phyloP scores from a whole-genome alignment of 345 rosid genomes.

The Turnera subulata region DNA sequence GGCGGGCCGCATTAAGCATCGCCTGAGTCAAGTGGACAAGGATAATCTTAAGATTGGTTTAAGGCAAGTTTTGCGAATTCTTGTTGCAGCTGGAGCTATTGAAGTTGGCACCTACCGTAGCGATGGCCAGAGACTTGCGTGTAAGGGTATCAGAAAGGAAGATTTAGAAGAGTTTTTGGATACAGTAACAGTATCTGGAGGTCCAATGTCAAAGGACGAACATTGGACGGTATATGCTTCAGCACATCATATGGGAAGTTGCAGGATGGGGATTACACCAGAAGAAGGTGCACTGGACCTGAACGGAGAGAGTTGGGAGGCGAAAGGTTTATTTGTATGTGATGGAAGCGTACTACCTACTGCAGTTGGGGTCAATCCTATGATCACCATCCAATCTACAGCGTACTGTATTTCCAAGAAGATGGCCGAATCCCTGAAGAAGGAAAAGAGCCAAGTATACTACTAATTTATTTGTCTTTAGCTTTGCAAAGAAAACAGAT shows the following conservation, averaged over 20 bases:
- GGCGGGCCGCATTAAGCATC: slow-evolving; percentile 40
- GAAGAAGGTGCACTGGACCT: slow-evolving; percentile 58
- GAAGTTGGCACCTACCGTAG: slow-evolving; percentile 72
- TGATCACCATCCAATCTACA: slow-evolving; percentile 66
- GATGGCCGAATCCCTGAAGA: slow-evolving; percentile 36
- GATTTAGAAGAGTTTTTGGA: slow-evolving; percentile 51
- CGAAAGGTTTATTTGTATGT: slow-evolving; percentile 47
- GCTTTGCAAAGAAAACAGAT: too few species aligned
- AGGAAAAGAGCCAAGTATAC: not conserved
- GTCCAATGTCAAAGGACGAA: slow-evolving; percentile 39
- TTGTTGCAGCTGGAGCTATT: slow-evolving; percentile 71
- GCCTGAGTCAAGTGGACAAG: slow-evolving; percentile 35
- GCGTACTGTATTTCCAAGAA: slow-evolving; percentile 55
- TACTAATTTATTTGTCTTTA: too few species aligned
- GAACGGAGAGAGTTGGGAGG: slow-evolving; percentile 62
- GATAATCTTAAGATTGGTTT: slow-evolving; percentile 59
- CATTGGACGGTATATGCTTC: slow-evolving; percentile 41
- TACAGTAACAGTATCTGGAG: slow-evolving; percentile 30
- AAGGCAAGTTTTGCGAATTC: slow-evolving; percentile 51
- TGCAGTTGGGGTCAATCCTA: slow-evolving; percentile 69
- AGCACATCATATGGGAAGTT: slow-evolving; percentile 79
- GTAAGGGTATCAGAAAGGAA: slow-evolving; percentile 37
- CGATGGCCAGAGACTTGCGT: slow-evolving; percentile 58
- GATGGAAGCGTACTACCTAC: slow-evolving; percentile 58
- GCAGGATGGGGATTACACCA: slow-evolving; percentile 54